These are phyloP conservation scores for Tolypocladium inflatum DNA, from an alignment of 2,329 filamentous ascomycete genomes.

Conservation along the genomic window DNA sequence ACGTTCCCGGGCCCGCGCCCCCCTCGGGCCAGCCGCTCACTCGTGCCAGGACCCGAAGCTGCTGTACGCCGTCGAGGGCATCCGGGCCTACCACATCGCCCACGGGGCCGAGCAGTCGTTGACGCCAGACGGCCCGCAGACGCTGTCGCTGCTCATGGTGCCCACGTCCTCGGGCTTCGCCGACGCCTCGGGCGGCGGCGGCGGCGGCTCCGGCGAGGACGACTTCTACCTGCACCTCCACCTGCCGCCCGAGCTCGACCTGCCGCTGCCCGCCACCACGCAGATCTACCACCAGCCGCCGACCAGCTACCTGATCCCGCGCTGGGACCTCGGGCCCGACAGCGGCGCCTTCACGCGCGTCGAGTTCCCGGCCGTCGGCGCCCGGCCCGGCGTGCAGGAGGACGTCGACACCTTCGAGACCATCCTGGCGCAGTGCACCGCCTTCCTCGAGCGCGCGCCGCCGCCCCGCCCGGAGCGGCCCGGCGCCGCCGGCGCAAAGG, in stretches of 20 bases:
- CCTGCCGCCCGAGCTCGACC: constrained; percentile 85
- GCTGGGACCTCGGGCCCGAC: constrained; percentile 86
- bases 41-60: constrained; percentile 48
- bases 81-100: constrained; percentile 83
- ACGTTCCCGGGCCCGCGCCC: not conserved
- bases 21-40: not conserved
- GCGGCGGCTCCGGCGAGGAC: constrained; percentile 56
- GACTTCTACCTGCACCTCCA: constrained; percentile 97
- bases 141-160: constrained; percentile 89
- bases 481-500: constrained; percentile 28
- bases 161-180: constrained; percentile 72
- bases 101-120: constrained; percentile 77
- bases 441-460: constrained; percentile 78
- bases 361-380: constrained; percentile 72
- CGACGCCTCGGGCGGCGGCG: constrained; percentile 43
- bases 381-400: constrained; percentile 69
- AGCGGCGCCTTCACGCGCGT: constrained; percentile 87
- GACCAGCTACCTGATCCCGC: constrained; percentile 83
- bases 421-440: constrained; percentile 93
- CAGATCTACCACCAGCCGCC: constrained; percentile 97
- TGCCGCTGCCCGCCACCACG: constrained; percentile 87
- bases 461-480: constrained; percentile 37
- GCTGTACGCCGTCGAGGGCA: constrained; percentile 67
- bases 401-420: constrained; percentile 96
- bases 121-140: constrained; percentile 80